A percentile compares a stretch with the other conserved stretches of the same genome.
phyloP scores from a whole-genome alignment of 208 protist species.

The Acanthamoeba healyi region DNA sequence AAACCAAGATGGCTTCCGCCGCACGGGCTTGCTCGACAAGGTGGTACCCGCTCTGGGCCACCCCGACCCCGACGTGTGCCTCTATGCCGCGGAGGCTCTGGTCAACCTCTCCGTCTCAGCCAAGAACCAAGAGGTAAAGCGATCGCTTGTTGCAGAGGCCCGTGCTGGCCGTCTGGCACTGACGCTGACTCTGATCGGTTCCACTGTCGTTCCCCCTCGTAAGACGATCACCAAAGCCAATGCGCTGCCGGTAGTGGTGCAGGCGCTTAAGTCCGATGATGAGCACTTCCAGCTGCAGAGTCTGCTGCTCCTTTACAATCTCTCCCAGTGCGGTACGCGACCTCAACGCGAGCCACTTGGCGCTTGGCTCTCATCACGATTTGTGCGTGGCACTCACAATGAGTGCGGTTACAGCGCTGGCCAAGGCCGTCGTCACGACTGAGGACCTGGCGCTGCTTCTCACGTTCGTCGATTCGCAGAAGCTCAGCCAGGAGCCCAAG shows the following conservation, averaged over 20 bases:
- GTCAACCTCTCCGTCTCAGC: neutral
- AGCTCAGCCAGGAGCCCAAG: neutral
- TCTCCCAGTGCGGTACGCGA: neutral
- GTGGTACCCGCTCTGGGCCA: neutral
- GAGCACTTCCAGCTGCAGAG: neutral
- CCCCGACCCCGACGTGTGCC: neutral
- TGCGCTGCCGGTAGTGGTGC: neutral
- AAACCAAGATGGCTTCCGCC: conserved; percentile 23
- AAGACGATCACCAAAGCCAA: neutral
- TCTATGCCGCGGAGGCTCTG: neutral
- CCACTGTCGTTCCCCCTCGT: neutral
- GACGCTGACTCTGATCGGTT: neutral
- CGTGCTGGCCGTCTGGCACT: neutral
- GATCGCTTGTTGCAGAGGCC: too few relatives aligned
- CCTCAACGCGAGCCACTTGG: too few relatives aligned
- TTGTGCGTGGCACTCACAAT: neutral
- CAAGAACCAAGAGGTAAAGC: conserved; percentile 37
- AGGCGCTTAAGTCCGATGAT: neutral
- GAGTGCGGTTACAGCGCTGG: neutral
- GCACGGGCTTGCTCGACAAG: neutral
- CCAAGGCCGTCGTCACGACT: neutral
- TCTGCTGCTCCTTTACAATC: neutral
- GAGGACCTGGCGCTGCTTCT: neutral
- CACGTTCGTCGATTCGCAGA: neutral
- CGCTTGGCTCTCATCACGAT: neutral